Base-by-base conservation (phyloP, 345 rosid species). In the Heritiera fomes region DNA sequence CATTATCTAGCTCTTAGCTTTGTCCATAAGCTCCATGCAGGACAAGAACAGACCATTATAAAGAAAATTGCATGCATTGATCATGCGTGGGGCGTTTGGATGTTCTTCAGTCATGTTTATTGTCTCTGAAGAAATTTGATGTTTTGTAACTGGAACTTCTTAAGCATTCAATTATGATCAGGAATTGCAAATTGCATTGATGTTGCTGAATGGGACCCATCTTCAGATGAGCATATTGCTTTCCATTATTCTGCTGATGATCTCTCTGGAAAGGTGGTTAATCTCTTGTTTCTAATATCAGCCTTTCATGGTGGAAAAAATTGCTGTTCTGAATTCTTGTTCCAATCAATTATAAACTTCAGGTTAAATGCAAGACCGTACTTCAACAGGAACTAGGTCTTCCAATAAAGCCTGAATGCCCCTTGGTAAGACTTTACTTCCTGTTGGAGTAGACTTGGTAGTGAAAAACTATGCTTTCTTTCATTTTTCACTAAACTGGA, bases 131-230 rank as follows among this genome's bases (percentile, higher is more conserved):
- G 71, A 76, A 59, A 38, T 46, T 73, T 71, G 40, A 30, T 28
- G 14, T 62, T 75, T 73, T 43, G 40, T 41, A 68, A 11, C 61
- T 34, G 75, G 69, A 59, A 17, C 47, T 47, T 30, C 50, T 66
- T 61, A 74, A 32, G 41, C 40, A 52, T 70, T 23, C 75, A 40
- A 10, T 65, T 43, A 67, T 82, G 73, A n/a, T 72, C 76, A 95
- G 99, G 99, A 32, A 92, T 95, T 84, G 90, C 90, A 14, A 95
- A 95, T 80, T 98, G 99, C 84, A 93, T 93, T 71, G 89, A 93
- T 82, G 64, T 89, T 68, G 84, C 80, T 60, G 98, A 95, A 66
- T 95, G 99, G 99, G 81, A 95, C 81, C 98, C 99, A 45, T 87
- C 95, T 69, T 81, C 78, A 9, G 99, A 95, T 80, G 85, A 88